Evolutionary conservation across 495 filamentous ascomycete genomes (phyloP).

Genomic region (Astrothelium macrocarpum): DNA sequence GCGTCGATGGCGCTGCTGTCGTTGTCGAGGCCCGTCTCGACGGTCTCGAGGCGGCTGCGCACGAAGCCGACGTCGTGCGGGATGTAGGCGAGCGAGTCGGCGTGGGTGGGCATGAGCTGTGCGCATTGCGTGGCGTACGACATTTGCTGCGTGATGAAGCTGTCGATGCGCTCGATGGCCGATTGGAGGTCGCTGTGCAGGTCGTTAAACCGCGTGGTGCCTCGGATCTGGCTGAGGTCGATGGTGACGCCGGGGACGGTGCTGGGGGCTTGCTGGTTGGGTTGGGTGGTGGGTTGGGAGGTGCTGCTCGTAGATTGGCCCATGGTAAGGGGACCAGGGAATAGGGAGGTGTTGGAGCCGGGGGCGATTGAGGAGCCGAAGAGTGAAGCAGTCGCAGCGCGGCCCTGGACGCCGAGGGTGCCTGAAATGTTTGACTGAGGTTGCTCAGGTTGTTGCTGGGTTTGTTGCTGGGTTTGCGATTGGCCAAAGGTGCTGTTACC

Average conservation of each 20-base stretch:
- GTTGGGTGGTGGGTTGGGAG: neutral
- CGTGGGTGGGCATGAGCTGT: constrained; percentile 54
- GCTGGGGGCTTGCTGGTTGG: constrained; percentile 29
- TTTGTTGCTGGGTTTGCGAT: constrained; percentile 17
- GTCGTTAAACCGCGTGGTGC: constrained; percentile 83
- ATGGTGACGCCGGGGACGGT: constrained; percentile 64
- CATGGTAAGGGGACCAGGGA: constrained; percentile 7
- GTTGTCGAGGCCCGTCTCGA: constrained; percentile 59
- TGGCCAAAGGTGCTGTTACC: constrained; percentile 10
- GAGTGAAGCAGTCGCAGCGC: constrained; percentile 13
- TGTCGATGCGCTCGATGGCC: constrained; percentile 62
- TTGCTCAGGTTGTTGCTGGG: neutral
- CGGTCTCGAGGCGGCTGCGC: constrained; percentile 57
- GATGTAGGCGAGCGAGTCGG: constrained; percentile 51
- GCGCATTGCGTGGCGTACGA: constrained; percentile 43
- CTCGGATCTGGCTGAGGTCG: constrained; percentile 62
- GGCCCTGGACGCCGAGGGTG: constrained; percentile 4
- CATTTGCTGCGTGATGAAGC: constrained; percentile 59
- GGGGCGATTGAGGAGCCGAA: constrained; percentile 20
- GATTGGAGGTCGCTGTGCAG: constrained; percentile 69
- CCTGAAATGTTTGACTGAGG: neutral
- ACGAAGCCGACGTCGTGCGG: constrained; percentile 69
- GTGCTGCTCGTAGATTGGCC: constrained; percentile 13
- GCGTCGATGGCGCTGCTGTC: constrained; percentile 60
- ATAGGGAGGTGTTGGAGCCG: constrained; percentile 17